Percentiles rank a stretch among this genome's conserved stretches.
phyloP scores from a whole-genome alignment of 441 rosid genomes.

The Erysimum cheiri region DNA sequence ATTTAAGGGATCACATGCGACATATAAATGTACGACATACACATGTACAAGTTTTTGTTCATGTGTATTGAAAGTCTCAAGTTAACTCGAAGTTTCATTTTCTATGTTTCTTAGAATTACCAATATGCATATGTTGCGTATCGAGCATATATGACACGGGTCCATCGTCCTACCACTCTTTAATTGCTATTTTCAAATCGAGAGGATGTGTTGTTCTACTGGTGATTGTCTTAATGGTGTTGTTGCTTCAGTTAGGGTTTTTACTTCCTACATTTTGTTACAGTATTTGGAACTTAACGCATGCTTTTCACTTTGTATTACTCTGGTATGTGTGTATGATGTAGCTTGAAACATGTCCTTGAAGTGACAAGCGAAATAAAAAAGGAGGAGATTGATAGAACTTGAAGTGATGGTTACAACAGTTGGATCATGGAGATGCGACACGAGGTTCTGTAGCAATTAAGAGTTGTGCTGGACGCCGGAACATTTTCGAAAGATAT shows the following conservation, averaged over 20 bases:
- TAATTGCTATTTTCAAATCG: constrained; percentile 1
- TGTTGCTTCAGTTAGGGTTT: background rate
- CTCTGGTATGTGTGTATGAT: background rate
- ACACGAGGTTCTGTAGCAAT: background rate
- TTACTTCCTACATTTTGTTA: background rate
- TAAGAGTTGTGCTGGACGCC: background rate
- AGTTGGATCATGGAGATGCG: background rate
- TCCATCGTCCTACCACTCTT: background rate
- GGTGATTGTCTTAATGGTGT: background rate
- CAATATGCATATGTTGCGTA: constrained; percentile 8
- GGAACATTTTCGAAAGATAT: background rate
- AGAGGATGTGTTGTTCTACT: background rate
- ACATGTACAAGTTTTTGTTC: constrained; percentile 18
- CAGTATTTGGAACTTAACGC: background rate
- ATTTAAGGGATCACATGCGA: constrained; percentile 22
- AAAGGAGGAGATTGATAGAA: background rate
- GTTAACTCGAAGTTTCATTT: constrained; percentile 29
- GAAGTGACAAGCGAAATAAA: background rate
- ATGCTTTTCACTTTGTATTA: background rate
- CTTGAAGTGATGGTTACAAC: background rate
- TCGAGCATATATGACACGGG: background rate
- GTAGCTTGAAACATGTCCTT: background rate
- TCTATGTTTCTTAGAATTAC: constrained; percentile 9
- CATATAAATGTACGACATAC: background rate
- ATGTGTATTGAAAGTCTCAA: constrained; percentile 33